Percentiles rank a stretch among this genome's conserved stretches.
Evolutionary conservation across 805 yeast genomes (phyloP).

Genomic region (Isabelozyma rhagii): DNA sequence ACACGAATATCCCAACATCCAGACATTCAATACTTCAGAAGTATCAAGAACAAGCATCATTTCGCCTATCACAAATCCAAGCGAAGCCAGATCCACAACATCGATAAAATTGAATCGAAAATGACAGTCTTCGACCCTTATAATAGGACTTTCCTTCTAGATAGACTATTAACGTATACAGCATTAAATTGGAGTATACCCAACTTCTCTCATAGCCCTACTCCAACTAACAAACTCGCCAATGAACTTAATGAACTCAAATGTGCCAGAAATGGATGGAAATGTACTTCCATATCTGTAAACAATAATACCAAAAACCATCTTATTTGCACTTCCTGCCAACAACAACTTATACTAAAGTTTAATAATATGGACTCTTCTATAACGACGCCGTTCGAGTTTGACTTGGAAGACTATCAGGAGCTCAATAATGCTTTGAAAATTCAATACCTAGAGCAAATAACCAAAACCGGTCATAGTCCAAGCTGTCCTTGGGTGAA

Average conservation of each 20-base stretch:
- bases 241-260: conserved; percentile 40
- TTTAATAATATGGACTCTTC: conserved; percentile 17
- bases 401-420: conserved; percentile 19
- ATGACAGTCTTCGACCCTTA: conserved; percentile 35
- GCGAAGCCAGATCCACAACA: neutral
- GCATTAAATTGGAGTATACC: conserved; percentile 48
- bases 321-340: conserved; percentile 32
- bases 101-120: conserved; percentile 11
- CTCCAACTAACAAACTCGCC: neutral
- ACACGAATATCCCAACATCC: conserved; percentile 22
- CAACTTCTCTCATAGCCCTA: conserved; percentile 3
- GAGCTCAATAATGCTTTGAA: conserved; percentile 21
- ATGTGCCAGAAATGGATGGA: conserved; percentile 56
- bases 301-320: conserved; percentile 24
- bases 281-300: conserved; percentile 31
- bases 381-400: conserved; percentile 8
- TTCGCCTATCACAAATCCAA: conserved; percentile 33
- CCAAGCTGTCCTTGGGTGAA: conserved; percentile 35
- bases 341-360: conserved; percentile 22
- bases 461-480: conserved; percentile 24
- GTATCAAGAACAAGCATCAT: conserved; percentile 33
- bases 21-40: conserved; percentile 36
- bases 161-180: conserved; percentile 42
- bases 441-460: conserved; percentile 21
- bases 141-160: conserved; percentile 28